phyloP scores from a whole-genome alignment of 306 rosid genomes.

The Sindora glabra region DNA sequence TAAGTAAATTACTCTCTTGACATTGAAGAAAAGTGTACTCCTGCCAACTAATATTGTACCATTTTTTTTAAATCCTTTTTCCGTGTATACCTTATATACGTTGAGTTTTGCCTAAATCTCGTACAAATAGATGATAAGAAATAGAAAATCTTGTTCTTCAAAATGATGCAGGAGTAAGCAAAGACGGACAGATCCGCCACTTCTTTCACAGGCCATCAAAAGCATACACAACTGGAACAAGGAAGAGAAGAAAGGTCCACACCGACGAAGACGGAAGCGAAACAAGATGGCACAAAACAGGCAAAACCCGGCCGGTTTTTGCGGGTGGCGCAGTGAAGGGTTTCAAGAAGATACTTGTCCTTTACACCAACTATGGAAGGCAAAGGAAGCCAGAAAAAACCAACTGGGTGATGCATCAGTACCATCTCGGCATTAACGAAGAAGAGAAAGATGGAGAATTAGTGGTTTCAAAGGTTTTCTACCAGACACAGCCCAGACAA shows the following conservation, averaged over 20 bases:
- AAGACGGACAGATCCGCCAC: conserved; percentile 81
- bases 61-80: not conserved
- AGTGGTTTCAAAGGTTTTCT: conserved; percentile 82
- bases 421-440: conserved; percentile 74
- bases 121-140: not conserved
- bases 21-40: too few relatives aligned
- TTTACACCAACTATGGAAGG: conserved; percentile 80
- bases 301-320: conserved; percentile 67
- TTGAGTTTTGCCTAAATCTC: not conserved
- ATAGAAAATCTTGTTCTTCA: not conserved
- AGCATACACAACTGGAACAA: conserved; percentile 87
- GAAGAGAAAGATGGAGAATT: conserved; percentile 86
- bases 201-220: conserved; percentile 89
- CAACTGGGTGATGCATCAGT: conserved; percentile 95
- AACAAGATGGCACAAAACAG: conserved; percentile 97
- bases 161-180: conserved; percentile 61
- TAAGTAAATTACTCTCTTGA: too few relatives aligned
- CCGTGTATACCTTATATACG: too few relatives aligned
- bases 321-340: conserved; percentile 46
- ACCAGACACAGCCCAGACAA: conserved; percentile 84
- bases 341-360: conserved; percentile 80
- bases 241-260: conserved; percentile 88
- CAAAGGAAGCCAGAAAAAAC: conserved; percentile 78
- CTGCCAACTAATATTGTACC: too few relatives aligned
- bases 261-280: conserved; percentile 75